Conservation (phyloP, 768 basidiomycete genomes). For the Trametopsis cervina region DNA sequence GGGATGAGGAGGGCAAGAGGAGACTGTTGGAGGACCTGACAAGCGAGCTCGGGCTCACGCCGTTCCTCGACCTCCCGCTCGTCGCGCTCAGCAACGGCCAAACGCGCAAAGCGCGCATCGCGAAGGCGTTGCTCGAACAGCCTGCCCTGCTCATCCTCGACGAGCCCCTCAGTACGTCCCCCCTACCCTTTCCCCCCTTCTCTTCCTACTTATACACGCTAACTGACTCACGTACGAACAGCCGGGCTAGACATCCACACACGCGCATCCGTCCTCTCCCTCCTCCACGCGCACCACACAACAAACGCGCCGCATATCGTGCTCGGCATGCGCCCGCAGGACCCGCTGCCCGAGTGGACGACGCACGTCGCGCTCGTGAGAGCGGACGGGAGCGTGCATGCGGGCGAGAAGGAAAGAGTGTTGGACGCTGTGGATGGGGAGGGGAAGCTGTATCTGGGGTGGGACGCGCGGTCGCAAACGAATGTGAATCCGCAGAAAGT, state of each 20-base stretch:
- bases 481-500: background rate
- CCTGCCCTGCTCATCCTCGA: constrained; percentile 82
- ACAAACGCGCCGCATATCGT: constrained; percentile 51
- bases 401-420: constrained; percentile 45
- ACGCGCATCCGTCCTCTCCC: constrained; percentile 45
- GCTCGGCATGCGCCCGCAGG: constrained; percentile 62
- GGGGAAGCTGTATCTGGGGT: constrained; percentile 2
- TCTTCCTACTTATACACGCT: background rate
- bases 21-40: constrained; percentile 47
- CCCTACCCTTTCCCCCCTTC: background rate
- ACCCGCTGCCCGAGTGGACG: constrained; percentile 66
- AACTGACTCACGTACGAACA: constrained; percentile 23
- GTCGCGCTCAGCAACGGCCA: constrained; percentile 90
- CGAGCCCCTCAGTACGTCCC: constrained; percentile 75
- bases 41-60: constrained; percentile 45
- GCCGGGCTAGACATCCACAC: constrained; percentile 71
- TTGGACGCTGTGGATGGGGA: constrained; percentile 18
- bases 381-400: constrained; percentile 36
- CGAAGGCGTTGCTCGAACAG: constrained; percentile 61
- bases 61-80: constrained; percentile 74
- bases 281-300: constrained; percentile 43
- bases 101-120: constrained; percentile 78
- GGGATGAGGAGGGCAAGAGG: constrained; percentile 1
- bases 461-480: background rate
- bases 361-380: constrained; percentile 56